Conservation (phyloP, 2,329 filamentous ascomycete species). For the Sarocladium strictum region DNA sequence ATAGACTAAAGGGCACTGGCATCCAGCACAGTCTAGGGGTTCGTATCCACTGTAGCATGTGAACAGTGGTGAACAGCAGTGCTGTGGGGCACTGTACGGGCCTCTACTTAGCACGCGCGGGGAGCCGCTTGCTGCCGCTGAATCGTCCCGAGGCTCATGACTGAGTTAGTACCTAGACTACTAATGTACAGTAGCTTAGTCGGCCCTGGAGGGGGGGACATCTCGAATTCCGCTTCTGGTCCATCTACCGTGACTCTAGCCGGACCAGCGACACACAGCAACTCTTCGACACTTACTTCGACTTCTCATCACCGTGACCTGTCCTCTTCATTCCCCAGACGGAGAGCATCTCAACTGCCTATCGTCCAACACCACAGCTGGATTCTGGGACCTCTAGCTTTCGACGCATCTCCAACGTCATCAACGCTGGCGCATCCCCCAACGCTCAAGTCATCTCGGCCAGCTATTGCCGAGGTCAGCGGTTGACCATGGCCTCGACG, state of each 20-base stretch:
- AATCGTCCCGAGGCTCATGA: conserved; percentile 3
- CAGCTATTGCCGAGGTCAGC: conserved; percentile 8
- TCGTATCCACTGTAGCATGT: background rate
- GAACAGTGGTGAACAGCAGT: background rate
- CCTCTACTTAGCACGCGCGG: background rate
- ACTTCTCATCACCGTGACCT: too few relatives aligned
- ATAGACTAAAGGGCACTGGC: too few relatives aligned
- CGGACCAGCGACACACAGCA: background rate
- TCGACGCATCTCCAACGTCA: conserved; percentile 17
- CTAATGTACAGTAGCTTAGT: too few relatives aligned
- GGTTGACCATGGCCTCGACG: conserved; percentile 16
- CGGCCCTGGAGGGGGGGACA: background rate
- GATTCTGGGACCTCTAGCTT: too few relatives aligned
- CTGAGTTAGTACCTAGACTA: too few relatives aligned
- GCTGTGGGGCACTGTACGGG: too few relatives aligned
- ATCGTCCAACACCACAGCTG: too few relatives aligned
- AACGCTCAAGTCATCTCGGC: background rate
- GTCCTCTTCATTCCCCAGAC: too few relatives aligned
- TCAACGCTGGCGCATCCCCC: background rate
- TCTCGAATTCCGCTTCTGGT: conserved; percentile 3
- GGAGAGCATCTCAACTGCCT: too few relatives aligned
- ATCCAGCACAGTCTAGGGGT: too few relatives aligned
- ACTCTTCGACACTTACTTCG: background rate
- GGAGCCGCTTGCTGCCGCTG: background rate
- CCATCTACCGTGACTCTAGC: conserved; percentile 5